These are phyloP conservation scores for Hermanozyma aechmeae DNA, from an alignment of 805 yeast species.

Conservation along the genomic window DNA sequence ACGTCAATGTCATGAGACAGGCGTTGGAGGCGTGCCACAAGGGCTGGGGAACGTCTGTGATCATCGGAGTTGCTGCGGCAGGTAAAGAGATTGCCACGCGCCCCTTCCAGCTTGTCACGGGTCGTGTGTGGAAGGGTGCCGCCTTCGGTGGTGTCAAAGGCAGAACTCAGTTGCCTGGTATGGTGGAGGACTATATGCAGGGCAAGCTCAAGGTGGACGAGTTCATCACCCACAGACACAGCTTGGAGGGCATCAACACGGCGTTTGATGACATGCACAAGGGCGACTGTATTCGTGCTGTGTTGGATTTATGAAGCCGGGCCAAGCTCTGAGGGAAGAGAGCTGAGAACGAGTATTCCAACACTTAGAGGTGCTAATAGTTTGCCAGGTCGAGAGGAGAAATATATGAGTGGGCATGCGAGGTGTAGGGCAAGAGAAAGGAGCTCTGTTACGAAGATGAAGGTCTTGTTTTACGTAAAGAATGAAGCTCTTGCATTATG, in stretches of 20 bases:
- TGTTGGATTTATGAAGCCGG: constrained; percentile 45
- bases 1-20: constrained; percentile 86
- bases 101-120: constrained; percentile 98
- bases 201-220: constrained; percentile 88
- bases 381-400: too few relatives aligned
- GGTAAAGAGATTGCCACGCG: constrained; percentile 95
- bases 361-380: too few relatives aligned
- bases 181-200: constrained; percentile 75
- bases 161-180: constrained; percentile 85
- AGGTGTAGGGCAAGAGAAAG: too few relatives aligned
- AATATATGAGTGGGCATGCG: too few relatives aligned
- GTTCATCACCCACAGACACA: constrained; percentile 85
- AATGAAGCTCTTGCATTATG: too few relatives aligned
- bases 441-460: too few relatives aligned
- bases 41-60: constrained; percentile 96
- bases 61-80: constrained; percentile 98
- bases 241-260: constrained; percentile 66
- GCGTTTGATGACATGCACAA: constrained; percentile 94
- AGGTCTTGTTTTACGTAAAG: too few relatives aligned
- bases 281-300: constrained; percentile 93
- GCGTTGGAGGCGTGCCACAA: constrained; percentile 97
- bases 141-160: constrained; percentile 99
- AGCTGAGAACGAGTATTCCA: too few relatives aligned
- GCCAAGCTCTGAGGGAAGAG: too few relatives aligned
- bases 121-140: constrained; percentile 97